These are phyloP conservation scores for Leccinum disarticulatum DNA, from an alignment of 768 basidiomycete genomes.

Conservation along the genomic window DNA sequence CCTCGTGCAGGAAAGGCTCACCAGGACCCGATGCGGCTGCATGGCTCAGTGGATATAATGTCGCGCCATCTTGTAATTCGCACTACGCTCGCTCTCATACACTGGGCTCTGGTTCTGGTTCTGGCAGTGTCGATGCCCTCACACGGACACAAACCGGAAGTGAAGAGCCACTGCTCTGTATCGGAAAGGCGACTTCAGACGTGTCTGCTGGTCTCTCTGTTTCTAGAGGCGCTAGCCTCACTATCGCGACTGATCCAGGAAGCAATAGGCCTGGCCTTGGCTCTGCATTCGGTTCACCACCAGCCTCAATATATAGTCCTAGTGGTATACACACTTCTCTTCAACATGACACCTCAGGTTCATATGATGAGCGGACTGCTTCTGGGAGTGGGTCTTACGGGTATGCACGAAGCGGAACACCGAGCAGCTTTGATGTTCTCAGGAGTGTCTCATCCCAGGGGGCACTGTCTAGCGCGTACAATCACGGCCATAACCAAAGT, in stretches of 20 bases:
- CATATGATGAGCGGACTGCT: conserved; percentile 16
- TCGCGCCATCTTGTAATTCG: conserved; percentile 27
- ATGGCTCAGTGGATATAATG: conserved; percentile 27
- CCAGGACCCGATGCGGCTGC: conserved; percentile 29
- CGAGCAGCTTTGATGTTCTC: conserved; percentile 28
- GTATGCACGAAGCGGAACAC: conserved; percentile 25
- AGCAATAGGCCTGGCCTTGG: conserved; percentile 21
- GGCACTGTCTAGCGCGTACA: conserved; percentile 23
- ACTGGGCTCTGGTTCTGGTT: conserved; percentile 27
- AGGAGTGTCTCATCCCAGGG: conserved; percentile 35
- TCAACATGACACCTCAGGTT: conserved; percentile 20
- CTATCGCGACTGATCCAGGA: conserved; percentile 7
- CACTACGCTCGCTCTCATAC: conserved; percentile 32
- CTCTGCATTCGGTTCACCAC: conserved; percentile 32
- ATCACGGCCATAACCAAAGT: conserved; percentile 16
- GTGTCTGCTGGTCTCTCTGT: conserved; percentile 1
- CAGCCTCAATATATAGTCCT: conserved; percentile 21
- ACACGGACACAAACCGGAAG: conserved; percentile 30
- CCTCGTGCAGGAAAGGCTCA: conserved; percentile 22
- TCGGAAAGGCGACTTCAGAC: conserved; percentile 15
- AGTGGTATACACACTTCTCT: conserved; percentile 7
- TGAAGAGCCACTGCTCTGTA: conserved; percentile 28
- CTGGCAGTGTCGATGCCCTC: conserved; percentile 29
- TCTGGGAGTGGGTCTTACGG: conserved; percentile 27
- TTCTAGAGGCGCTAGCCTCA: conserved; percentile 9